Evolutionary conservation across 495 filamentous ascomycete genomes (phyloP).

Genomic region (Glonium stellatum): DNA sequence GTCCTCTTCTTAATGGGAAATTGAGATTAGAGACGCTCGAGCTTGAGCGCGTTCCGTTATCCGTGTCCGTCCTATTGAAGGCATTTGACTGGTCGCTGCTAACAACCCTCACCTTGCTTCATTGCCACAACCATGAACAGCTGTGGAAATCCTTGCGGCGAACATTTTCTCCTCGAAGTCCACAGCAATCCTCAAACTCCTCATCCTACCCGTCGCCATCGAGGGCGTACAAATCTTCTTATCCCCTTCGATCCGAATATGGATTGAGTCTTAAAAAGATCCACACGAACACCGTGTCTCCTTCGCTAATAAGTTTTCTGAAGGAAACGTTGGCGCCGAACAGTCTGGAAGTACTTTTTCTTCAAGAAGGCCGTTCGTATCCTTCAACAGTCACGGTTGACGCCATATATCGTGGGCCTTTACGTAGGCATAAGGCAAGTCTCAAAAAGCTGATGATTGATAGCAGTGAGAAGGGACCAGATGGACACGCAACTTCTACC

Average conservation of each 20-base stretch:
- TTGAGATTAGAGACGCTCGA: slow-evolving; percentile 70
- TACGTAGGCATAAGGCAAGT: slow-evolving; percentile 66
- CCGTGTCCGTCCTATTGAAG: slow-evolving; percentile 58
- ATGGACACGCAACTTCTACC: slow-evolving; percentile 35
- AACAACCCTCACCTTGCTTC: slow-evolving; percentile 72
- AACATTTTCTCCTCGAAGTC: slow-evolving; percentile 55
- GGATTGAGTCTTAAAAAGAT: slow-evolving; percentile 69
- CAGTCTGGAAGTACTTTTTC: slow-evolving; percentile 72
- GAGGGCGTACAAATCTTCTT: slow-evolving; percentile 28
- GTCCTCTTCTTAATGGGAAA: slow-evolving; percentile 34
- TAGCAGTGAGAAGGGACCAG: slow-evolving; percentile 47
- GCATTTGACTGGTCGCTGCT: slow-evolving; percentile 75
- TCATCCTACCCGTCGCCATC: slow-evolving; percentile 9
- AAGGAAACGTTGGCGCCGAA: slow-evolving; percentile 82
- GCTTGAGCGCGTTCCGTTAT: slow-evolving; percentile 73
- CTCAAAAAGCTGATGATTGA: slow-evolving; percentile 75
- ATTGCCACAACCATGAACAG: slow-evolving; percentile 68
- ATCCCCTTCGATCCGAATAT: slow-evolving; percentile 46
- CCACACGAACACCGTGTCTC: slow-evolving; percentile 75
- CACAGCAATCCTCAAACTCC: slow-evolving; percentile 25
- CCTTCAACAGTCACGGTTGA: slow-evolving; percentile 59
- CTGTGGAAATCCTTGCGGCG: slow-evolving; percentile 75
- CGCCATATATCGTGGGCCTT: slow-evolving; percentile 63
- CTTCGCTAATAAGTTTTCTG: slow-evolving; percentile 71
- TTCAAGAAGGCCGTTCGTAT: slow-evolving; percentile 64